Base-by-base conservation (phyloP, 1,284 basidiomycete species). In the Heterobasidion parviporum region DNA sequence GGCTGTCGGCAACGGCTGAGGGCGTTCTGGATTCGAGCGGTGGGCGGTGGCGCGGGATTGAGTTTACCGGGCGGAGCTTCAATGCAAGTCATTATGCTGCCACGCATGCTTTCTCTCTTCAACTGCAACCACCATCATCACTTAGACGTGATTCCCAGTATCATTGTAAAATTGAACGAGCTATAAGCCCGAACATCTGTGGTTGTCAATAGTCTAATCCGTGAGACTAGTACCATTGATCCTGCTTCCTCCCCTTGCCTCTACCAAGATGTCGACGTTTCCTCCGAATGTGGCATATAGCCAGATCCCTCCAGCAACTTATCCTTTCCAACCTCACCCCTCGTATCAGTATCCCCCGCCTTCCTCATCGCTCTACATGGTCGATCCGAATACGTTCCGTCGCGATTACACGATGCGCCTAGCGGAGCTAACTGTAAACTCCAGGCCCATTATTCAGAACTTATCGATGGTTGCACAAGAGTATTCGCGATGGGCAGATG, bases 381-480 rank as follows among this genome's bases (percentile, higher is more conserved):
- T 82, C 72, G 87, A 90, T 69, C 82, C 91, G 36, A 79, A 79
- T 66, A 78, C 80, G 38, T 95, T 95, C 72, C 87, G 92, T 62
- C 82, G 83, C 72, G 88, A 92, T 70, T 94, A 89, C 72, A 72
- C 81, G 60, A 71, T 76, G 52, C 87, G 92, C 58, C 84, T 98
- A 57, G 78, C 84, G 65, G 83, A 89, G 63, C 85, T 99, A 60
- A 94, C 87, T 46, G 87, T 96, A 77, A 99, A 99, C 73, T 97
- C 94, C 62, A 89, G 95, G 67, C 92, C 94, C 14, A 87, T 98
- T 62, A 99, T 99, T 64, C 94, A 96, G 72, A 83, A 83, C 60
- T 75, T 99, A n/a, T 98, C 96, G 34, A 84, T 96, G 77, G 83
- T 94, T 65, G 95, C 97, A 38, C 89, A 94, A 75, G 89, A 96